Evolutionary conservation across 192 early-diverging fungal species (phyloP).

Genomic region (Kappamyces sp.): DNA sequence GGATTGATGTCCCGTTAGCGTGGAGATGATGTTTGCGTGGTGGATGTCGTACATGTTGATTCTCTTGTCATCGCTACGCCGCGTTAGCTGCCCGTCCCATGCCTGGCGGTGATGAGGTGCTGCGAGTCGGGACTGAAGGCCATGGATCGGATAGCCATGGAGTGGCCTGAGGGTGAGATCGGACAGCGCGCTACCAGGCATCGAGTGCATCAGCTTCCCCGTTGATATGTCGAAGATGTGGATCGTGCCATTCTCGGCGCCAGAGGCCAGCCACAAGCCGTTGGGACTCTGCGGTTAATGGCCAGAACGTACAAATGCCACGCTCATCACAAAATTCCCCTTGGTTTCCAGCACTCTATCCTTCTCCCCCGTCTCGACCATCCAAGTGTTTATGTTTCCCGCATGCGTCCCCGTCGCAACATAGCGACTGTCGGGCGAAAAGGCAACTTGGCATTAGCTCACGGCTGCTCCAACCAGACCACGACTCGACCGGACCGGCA

Average conservation of each 20-base stretch:
- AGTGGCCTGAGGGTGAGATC: conserved; percentile 51
- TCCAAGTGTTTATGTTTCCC: conserved; percentile 69
- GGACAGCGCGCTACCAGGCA: conserved; percentile 32
- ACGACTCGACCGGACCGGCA: conserved; percentile 65
- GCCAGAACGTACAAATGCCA: conserved; percentile 60
- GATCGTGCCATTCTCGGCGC: conserved; percentile 67
- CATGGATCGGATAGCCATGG: conserved; percentile 69
- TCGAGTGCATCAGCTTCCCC: conserved; percentile 56
- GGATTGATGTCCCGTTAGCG: conserved; percentile 68
- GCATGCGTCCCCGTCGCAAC: conserved; percentile 68
- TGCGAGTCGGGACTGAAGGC: conserved; percentile 67
- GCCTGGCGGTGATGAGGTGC: conserved; percentile 57
- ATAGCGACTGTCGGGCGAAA: conserved; percentile 66
- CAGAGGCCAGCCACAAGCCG: conserved; percentile 67
- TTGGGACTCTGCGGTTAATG: conserved; percentile 59
- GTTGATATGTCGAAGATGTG: conserved; percentile 67
- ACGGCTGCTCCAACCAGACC: conserved; percentile 34
- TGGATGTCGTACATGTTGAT: conserved; percentile 70
- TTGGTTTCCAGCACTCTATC: conserved; percentile 60
- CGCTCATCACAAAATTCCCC: conserved; percentile 72
- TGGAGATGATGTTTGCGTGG: conserved; percentile 67
- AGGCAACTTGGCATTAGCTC: conserved; percentile 26
- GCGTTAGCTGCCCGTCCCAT: no score
- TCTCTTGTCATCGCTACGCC: conserved; percentile 66
- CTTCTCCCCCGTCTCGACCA: conserved; percentile 61